Conservation (phyloP, 495 filamentous ascomycete genomes). For the Penicillium desertorum region DNA sequence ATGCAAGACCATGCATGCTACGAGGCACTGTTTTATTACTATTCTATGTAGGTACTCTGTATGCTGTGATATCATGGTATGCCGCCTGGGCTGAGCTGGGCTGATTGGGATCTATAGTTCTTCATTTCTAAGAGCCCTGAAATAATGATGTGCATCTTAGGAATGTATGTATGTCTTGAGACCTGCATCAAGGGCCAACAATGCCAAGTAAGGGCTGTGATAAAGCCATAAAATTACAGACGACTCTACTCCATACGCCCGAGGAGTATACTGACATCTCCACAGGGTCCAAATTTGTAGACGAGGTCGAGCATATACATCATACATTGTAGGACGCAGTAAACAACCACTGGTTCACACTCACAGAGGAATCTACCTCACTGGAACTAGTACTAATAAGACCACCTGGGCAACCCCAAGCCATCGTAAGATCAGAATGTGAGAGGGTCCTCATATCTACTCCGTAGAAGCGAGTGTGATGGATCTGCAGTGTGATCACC, state of each 20-base stretch:
- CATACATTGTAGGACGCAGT: not conserved
- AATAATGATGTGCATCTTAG: not conserved
- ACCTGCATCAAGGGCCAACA: slow-evolving; percentile 14
- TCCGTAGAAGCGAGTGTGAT: not conserved
- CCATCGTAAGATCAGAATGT: not conserved
- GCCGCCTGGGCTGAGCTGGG: not conserved
- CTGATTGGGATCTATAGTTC: not conserved
- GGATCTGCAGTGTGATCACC: not conserved
- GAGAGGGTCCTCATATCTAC: not conserved
- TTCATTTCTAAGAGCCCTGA: not conserved
- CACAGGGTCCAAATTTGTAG: not conserved
- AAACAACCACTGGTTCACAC: not conserved
- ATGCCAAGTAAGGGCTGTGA: slow-evolving; percentile 17
- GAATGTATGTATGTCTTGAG: slow-evolving; percentile 1
- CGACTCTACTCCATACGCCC: not conserved
- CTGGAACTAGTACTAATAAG: not conserved
- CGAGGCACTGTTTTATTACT: too few relatives aligned
- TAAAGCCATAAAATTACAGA: not conserved
- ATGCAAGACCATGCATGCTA: too few relatives aligned
- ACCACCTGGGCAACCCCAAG: not conserved
- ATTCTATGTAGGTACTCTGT: too few relatives aligned
- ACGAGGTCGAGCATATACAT: not conserved
- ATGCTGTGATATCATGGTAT: too few relatives aligned
- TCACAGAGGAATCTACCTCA: not conserved
- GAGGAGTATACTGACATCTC: not conserved